phyloP scores from a whole-genome alignment of 176 grass and related monocot species.

The Dendrocalamus sinicus region DNA sequence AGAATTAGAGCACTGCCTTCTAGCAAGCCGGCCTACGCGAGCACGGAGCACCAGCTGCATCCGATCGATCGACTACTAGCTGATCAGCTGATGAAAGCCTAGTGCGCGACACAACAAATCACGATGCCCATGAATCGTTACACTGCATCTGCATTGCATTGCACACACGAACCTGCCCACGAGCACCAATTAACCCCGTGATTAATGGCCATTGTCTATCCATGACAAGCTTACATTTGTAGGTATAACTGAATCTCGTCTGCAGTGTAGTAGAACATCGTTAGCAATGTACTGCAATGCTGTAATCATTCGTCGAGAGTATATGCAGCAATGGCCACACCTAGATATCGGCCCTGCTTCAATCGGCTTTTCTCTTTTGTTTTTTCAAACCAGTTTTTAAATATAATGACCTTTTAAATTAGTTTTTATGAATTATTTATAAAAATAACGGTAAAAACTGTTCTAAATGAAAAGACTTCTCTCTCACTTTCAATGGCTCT shows the following conservation, averaged over 20 bases:
- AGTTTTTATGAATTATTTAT: too few species aligned
- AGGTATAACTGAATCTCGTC: background rate
- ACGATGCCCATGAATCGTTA: background rate
- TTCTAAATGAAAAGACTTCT: too few species aligned
- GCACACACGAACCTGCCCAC: background rate
- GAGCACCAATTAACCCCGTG: conserved; percentile 2
- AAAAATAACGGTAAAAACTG: too few species aligned
- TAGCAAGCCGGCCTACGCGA: background rate
- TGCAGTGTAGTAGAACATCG: background rate
- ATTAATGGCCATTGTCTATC: conserved; percentile 17
- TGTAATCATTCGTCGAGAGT: background rate
- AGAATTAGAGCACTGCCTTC: too few species aligned
- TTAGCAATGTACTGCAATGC: background rate
- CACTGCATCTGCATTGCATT: background rate
- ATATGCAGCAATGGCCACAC: background rate
- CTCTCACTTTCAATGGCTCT: too few species aligned
- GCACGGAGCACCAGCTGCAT: background rate
- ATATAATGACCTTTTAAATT: too few species aligned
- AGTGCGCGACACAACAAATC: conserved; percentile 24
- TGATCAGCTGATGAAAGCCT: background rate
- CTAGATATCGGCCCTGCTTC: background rate
- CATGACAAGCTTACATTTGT: background rate
- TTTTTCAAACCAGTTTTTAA: too few species aligned
- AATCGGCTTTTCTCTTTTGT: too few species aligned
- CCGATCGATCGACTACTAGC: background rate